Percentiles rank a stretch among this genome's conserved stretches.
Conservation (phyloP, 1,284 basidiomycete species). For the Apiotrichum gracile region DNA sequence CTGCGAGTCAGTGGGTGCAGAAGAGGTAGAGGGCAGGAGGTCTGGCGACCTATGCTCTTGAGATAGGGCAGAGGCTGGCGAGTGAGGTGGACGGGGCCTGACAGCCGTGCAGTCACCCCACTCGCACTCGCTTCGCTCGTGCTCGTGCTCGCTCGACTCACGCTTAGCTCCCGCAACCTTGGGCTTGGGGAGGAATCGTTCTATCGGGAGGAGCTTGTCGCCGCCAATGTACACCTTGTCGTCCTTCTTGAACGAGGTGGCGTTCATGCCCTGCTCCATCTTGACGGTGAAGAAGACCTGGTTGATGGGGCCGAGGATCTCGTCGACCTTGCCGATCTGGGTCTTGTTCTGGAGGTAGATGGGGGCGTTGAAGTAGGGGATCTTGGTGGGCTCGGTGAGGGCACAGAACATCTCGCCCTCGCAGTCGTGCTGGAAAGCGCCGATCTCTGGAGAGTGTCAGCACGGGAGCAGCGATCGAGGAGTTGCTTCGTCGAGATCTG, state of each 20-base stretch:
- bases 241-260: conserved; percentile 90
- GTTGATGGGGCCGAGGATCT: conserved; percentile 83
- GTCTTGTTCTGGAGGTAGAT: conserved; percentile 99
- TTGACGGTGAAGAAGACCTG: conserved; percentile 98
- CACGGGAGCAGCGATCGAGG: neutral
- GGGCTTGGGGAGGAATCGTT: conserved; percentile 95
- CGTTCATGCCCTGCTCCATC: conserved; percentile 94
- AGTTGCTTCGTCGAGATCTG: neutral
- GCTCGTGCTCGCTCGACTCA: conserved; percentile 36
- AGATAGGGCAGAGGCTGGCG: neutral
- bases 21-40: neutral
- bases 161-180: conserved; percentile 66
- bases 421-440: conserved; percentile 85
- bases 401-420: conserved; percentile 98
- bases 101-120: neutral
- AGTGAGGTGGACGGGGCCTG: no score
- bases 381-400: conserved; percentile 76
- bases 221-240: conserved; percentile 96
- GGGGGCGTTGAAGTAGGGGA: conserved; percentile 99
- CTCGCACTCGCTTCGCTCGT: neutral
- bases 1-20: neutral
- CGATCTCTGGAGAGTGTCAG: conserved; percentile 59
- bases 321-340: conserved; percentile 85
- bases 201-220: conserved; percentile 94
- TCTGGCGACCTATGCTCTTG: no score